Evolutionary conservation across 495 filamentous ascomycete genomes (phyloP).

Genomic region (Penicillium waksmanii): DNA sequence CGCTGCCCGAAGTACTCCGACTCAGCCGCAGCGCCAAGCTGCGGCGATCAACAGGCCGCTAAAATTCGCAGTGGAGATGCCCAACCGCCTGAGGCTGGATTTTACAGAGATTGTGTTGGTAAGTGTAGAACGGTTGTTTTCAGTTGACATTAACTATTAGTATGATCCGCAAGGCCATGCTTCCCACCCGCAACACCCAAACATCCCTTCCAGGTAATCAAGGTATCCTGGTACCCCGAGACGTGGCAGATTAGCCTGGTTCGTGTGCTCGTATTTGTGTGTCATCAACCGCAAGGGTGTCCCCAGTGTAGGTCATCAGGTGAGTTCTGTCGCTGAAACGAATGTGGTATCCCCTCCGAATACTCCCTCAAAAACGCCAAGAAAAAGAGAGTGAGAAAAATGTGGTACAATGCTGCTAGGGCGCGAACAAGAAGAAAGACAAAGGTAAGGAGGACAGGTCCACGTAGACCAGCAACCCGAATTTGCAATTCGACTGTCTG

Average conservation of each 20-base stretch:
- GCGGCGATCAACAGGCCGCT: background rate
- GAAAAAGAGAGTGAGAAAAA: conserved; percentile 1
- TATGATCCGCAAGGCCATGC: conserved; percentile 9
- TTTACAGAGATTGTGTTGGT: background rate
- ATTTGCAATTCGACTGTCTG: background rate
- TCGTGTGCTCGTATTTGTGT: conserved; percentile 21
- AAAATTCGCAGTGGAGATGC: background rate
- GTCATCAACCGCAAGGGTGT: conserved; percentile 17
- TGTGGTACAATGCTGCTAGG: background rate
- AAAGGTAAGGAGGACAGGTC: background rate
- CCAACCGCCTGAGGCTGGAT: background rate
- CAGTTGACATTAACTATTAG: conserved; percentile 27
- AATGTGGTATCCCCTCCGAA: conserved; percentile 15
- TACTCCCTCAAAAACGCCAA: conserved; percentile 12
- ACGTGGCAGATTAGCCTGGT: background rate
- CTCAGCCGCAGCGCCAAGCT: background rate
- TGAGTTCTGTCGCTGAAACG: conserved; percentile 11
- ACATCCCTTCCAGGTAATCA: background rate
- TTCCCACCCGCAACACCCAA: background rate
- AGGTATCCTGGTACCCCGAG: conserved; percentile 4
- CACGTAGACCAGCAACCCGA: background rate
- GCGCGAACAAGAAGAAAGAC: background rate
- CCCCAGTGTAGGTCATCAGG: conserved; percentile 20
- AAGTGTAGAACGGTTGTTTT: background rate
- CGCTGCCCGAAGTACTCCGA: background rate